Evolutionary conservation across 106 monocot genomes (phyloP), one percentile per base, ranked within the genome.

Genomic region (Vanilla planifolia): DNA sequence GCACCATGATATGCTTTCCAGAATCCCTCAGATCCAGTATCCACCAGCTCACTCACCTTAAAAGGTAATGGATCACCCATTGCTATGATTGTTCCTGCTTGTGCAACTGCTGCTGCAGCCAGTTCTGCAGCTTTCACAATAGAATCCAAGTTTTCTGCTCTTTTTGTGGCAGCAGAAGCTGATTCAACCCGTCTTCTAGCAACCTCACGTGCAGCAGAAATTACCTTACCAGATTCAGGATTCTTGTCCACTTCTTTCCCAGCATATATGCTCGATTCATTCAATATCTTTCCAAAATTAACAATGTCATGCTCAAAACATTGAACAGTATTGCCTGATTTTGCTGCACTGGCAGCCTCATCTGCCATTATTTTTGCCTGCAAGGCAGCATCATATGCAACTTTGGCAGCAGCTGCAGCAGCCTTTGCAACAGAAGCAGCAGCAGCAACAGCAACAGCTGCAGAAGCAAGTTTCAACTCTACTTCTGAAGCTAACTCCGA

Each of bases 41-140:
- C 91, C 46, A 84, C 55, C 68, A 98, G 61, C 21, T 84, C 77
- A 45, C 58, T 66, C 32, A 82, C 59, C 17, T 77, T 68, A 41
- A 91, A 77, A 63, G 96, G 96, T 61, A 98, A 67, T 32, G 87
- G 96, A 62, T 98, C 96, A 4, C 91, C 91, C 91, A 98, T 84
- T 22, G 81, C 79, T 69, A 88, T 67, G 28, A 98, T 72, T 17
- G 72, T 66, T 51, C 91, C 91, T 25, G 87, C 91, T 61, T 92
- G 91, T 5, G 72, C 81, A 59, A 91, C 91, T 65, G 96, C 91
- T 72, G 85, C 87, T 47, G 96, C 96, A 57, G 79, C 91, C 55
- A 98, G 69, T 63, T 91, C 96, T 62, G 96, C 96, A 69, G 96
- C 96, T 81, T 74, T 91, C 28, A 98, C 59, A 17, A 98, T 77